Evolutionary conservation across 2,329 filamentous ascomycete genomes (phyloP), one percentile per base, ranked within the genome.

Genomic region (Ceratocystiopsis brevicomis): DNA sequence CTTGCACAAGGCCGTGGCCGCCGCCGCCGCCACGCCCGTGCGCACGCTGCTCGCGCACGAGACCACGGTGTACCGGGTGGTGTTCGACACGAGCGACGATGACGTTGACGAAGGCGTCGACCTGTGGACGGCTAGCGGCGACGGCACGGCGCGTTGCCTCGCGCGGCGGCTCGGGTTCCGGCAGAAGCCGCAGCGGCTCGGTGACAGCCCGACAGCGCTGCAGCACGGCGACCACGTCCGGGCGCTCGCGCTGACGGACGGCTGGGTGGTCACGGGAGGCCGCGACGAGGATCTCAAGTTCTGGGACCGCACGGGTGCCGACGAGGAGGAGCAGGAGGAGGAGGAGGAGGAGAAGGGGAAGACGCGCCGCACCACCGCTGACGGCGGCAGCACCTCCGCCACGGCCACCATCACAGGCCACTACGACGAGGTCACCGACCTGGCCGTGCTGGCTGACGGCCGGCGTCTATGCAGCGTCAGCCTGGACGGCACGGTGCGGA

Each of bases 41-140:
- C 25, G 25, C 25, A 61, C 34, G 60, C 61, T 95, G 41, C 61
- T 80, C 39, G 79, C 79, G 48, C 90, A 98, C 59, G 85, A 95
- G 51, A 98, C 90, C 1, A 90, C 81, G 50, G 76, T 98, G 11
- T 92, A 94, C 60, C 77, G 73, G 50, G 62, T 96, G 14, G 64
- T 72, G 17, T 93, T 93, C 52, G 44, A 47, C 15, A 44, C 45
- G 39, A 25, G 37, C 37, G 42, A 33, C 30, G 43, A 15, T 14
- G 40, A 30, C 25, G 80, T 6, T 15, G 39, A 33, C 30, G 21
- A 76, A 8, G 69, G 73, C 13, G 76, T 71, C 32, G 83, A 95
- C 52, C 62, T 95, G 14, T 96, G 86, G 86, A 95, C 88, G 9
- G 81, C 87, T 6, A 94, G 85, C 47, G 86, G 85, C 5, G 90